Evolutionary conservation across 257 asterid genomes (phyloP).

Genomic region (Asclepias syriaca): DNA sequence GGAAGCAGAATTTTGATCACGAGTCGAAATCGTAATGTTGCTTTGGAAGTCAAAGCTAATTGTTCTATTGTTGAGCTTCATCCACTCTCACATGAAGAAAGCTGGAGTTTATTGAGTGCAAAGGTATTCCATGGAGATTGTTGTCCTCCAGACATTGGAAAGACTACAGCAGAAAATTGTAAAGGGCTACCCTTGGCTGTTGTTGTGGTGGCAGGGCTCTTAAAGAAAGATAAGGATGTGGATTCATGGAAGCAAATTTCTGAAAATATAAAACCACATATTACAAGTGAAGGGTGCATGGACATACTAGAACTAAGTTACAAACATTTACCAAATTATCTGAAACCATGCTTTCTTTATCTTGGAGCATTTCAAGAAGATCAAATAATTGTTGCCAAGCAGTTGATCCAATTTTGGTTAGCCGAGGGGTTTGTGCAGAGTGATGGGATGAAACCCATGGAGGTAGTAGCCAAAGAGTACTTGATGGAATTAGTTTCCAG

Average conservation of each 20-base stretch:
- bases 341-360: too few species aligned
- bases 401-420: conserved; percentile 10
- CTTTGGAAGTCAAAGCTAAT: too few species aligned
- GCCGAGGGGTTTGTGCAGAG: too few species aligned
- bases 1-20: conserved; percentile 1
- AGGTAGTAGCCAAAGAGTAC: too few species aligned
- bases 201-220: neutral
- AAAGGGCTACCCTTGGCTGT: conserved; percentile 10
- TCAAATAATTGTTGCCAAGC: neutral
- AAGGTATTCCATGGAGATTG: neutral
- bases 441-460: too few species aligned
- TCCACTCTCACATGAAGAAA: too few species aligned
- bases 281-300: conserved; percentile 4
- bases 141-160: neutral
- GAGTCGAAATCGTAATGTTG: neutral
- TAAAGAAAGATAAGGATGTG: neutral
- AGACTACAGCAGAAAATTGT: neutral
- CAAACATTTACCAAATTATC: too few species aligned
- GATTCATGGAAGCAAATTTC: neutral
- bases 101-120: too few species aligned
- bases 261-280: neutral
- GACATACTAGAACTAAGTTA: conserved; percentile 1
- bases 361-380: too few species aligned
- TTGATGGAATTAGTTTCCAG: too few species aligned
- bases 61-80: too few species aligned